phyloP scores from a whole-genome alignment of 306 rosid genomes.

The Gillenia trifoliata region DNA sequence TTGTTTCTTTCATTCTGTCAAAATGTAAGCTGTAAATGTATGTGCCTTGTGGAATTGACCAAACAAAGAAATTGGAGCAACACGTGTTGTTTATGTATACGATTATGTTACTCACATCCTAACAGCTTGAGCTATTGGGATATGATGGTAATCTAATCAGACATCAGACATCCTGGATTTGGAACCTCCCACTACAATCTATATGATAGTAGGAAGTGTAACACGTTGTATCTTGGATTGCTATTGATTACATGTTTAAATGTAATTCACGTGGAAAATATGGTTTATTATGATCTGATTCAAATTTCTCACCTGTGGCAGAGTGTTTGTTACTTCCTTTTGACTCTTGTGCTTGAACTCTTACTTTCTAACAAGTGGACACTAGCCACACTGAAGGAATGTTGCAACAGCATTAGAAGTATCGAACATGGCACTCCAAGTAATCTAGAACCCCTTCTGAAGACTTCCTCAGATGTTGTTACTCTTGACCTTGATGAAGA shows the following conservation, averaged over 20 bases:
- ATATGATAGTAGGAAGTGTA: neutral
- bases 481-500: conserved; percentile 60
- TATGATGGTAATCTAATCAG: neutral
- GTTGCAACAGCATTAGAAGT: conserved; percentile 43
- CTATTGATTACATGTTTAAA: neutral
- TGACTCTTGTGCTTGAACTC: conserved; percentile 73
- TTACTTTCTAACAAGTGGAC: conserved; percentile 59
- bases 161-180: neutral
- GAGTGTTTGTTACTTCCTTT: conserved; percentile 68
- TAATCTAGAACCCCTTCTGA: conserved; percentile 63
- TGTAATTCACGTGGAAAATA: neutral
- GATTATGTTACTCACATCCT: neutral
- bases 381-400: conserved; percentile 39
- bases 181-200: neutral
- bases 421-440: conserved; percentile 31
- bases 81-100: neutral
- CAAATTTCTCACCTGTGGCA: conserved; percentile 38
- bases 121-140: neutral
- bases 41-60: neutral
- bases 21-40: neutral
- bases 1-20: neutral
- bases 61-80: neutral
- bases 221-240: neutral
- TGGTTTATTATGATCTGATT: conserved; percentile 24
- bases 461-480: conserved; percentile 39